phyloP scores from a whole-genome alignment of 2,329 filamentous ascomycete genomes.

The Boeremia lycopersici region DNA sequence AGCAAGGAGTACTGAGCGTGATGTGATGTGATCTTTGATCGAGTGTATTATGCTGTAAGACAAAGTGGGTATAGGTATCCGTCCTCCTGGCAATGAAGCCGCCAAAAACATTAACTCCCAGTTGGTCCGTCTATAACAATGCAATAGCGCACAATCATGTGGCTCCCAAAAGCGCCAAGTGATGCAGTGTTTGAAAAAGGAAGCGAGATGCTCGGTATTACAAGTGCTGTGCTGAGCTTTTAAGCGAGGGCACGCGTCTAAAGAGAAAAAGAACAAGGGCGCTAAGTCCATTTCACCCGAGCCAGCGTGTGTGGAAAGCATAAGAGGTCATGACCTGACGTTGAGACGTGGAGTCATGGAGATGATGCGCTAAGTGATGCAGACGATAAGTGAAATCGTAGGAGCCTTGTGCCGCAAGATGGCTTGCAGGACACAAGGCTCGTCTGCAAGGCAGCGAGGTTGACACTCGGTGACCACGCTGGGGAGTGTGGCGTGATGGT shows the following conservation, averaged over 20 bases:
- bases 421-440: conserved; percentile 27
- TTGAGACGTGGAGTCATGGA: conserved; percentile 33
- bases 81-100: conserved; percentile 30
- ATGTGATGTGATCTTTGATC: conserved; percentile 16
- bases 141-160: conserved; percentile 23
- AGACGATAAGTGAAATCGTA: conserved; percentile 19
- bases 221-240: conserved; percentile 26
- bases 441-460: conserved; percentile 21
- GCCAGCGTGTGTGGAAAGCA: conserved; percentile 43
- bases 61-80: conserved; percentile 27
- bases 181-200: conserved; percentile 39
- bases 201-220: conserved; percentile 44
- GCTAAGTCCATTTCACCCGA: conserved; percentile 42
- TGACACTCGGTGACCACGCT: conserved; percentile 24
- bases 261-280: conserved; percentile 23
- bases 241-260: conserved; percentile 36
- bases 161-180: conserved; percentile 35
- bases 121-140: conserved; percentile 22
- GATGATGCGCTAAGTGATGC: conserved; percentile 25
- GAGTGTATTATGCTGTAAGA: conserved; percentile 16
- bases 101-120: conserved; percentile 30
- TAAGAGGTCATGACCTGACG: conserved; percentile 29
- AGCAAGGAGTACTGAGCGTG: conserved; percentile 1
- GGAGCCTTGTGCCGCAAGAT: conserved; percentile 8
- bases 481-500: conserved; percentile 7